Evolutionary conservation across 2,329 filamentous ascomycete genomes (phyloP).

Genomic region (Apiospora rasikravindrae): DNA sequence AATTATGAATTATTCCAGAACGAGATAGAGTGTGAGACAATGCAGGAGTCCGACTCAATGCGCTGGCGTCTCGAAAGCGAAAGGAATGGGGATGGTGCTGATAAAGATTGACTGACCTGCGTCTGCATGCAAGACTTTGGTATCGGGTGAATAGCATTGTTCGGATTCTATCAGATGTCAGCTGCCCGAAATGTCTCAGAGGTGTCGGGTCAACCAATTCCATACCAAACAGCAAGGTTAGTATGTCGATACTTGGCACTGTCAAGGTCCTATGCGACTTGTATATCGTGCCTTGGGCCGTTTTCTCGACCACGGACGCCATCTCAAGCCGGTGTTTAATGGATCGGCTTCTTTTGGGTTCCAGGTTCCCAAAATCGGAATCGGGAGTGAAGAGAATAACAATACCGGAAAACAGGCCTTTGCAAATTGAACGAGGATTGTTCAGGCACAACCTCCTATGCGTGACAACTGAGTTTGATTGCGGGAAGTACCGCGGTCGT

Average conservation of each 20-base stretch:
- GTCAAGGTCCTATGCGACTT: slow-evolving; percentile 37
- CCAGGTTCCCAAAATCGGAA: not conserved
- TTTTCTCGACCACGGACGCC: slow-evolving; percentile 36
- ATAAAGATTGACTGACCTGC: slow-evolving; percentile 41
- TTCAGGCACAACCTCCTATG: not conserved
- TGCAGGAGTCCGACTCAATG: not conserved
- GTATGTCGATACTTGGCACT: slow-evolving; percentile 47
- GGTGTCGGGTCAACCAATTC: not conserved
- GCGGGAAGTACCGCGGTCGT: slow-evolving; percentile 12
- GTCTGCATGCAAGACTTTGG: slow-evolving; percentile 61
- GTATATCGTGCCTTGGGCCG: slow-evolving; percentile 45
- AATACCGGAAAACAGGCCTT: not conserved
- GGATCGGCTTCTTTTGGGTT: not conserved
- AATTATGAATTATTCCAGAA: not conserved
- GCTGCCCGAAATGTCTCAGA: not conserved
- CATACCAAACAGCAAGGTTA: slow-evolving; percentile 51
- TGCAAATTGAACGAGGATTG: not conserved
- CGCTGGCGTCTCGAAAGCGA: not conserved
- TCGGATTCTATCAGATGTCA: slow-evolving; percentile 41
- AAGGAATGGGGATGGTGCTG: not conserved
- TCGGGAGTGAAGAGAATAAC: not conserved
- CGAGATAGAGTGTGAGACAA: not conserved
- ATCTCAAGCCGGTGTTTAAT: slow-evolving; percentile 26
- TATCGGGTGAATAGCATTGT: slow-evolving; percentile 43
- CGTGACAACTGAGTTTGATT: not conserved